A percentile compares a stretch with the other conserved stretches of the same genome.
Conservation (phyloP, 1,284 basidiomycete genomes). For the Ustilago vetiveriae region DNA sequence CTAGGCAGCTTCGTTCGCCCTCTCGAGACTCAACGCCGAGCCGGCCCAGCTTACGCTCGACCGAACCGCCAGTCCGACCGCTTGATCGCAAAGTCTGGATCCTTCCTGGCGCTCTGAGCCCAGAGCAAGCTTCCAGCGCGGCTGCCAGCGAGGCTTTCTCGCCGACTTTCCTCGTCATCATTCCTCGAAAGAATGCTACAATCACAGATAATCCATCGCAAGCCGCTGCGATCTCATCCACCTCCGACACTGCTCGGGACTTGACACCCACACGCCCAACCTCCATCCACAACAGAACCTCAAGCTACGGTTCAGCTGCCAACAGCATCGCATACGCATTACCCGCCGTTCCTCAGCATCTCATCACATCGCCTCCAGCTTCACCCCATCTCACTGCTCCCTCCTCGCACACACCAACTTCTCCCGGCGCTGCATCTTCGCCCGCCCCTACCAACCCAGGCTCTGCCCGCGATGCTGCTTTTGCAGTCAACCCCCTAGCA, state of each 20-base stretch:
- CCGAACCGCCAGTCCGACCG: conserved; percentile 40
- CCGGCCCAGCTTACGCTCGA: conserved; percentile 7
- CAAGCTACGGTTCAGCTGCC: conserved; percentile 18
- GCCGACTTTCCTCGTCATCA: conserved; percentile 38
- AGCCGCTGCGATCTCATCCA: not conserved
- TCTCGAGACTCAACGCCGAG: conserved; percentile 24
- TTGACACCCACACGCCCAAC: conserved; percentile 32
- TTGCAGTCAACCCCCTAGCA: conserved; percentile 23
- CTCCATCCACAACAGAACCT: conserved; percentile 9
- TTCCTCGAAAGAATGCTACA: conserved; percentile 9
- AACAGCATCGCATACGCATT: conserved; percentile 26
- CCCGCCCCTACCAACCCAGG: conserved; percentile 4
- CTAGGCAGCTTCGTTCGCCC: conserved; percentile 27
- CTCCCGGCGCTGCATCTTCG: conserved; percentile 11
- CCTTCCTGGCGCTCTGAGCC: conserved; percentile 35
- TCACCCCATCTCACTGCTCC: conserved; percentile 22
- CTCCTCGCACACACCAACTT: conserved; percentile 6
- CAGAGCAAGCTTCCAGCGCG: conserved; percentile 26
- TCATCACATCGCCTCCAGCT: conserved; percentile 38
- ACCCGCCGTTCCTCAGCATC: conserved; percentile 44
- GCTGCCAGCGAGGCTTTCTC: conserved; percentile 37
- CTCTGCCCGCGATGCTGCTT: conserved; percentile 1
- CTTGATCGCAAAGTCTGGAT: conserved; percentile 48
- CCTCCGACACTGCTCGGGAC: conserved; percentile 14
- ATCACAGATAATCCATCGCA: not conserved